Evolutionary conservation across 345 rosid genomes (phyloP), one percentile per base, ranked within the genome.

Genomic region (Eutrema heterophyllum): DNA sequence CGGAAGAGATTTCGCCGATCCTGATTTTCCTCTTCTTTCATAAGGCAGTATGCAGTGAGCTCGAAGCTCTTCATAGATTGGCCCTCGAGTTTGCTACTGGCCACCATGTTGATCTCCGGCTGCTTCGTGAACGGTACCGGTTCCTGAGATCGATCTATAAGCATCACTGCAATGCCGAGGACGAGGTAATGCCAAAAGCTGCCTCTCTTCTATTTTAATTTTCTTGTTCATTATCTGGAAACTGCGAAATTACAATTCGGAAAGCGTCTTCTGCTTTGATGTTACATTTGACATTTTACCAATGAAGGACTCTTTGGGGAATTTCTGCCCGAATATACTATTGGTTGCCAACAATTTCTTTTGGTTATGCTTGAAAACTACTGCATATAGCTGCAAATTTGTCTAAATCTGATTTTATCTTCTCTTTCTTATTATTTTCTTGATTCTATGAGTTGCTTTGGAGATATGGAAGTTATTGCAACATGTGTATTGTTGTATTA

Each of bases 141-240:
- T 87, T 87, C 77, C 75, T 92, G 67, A 85, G 89, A 63, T 83
- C 87, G 32, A 83, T 92, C 82, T 92, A 87, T 59, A 82, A 80
- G 82, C 88, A 92, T 41, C 98, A 92, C 79, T 87, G 88, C 79
- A 78, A 78, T 82, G 96, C 98, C 56, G 98, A 92, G 64, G 98
- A 92, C 55, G 96, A 92, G 96, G 98, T 90, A 81, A 62, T 45
- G 64, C 38, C 9, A 53, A 21, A 24, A 50, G 4, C 46, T 64
- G 55, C 6, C 11, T 14, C 35, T 71, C 60, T 56, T 63, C 66
- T 43, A 0, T 46, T 48, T 21, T 51, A 7, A 16, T 12, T 68
- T 49, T 43, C 30, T 5, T 66, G 9, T 57, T 41, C 67, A 43
- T 38, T 26, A 18, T 36, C 49, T 64, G 3, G 39, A 60, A 60